Base-by-base conservation (phyloP, 1,284 basidiomycete genomes). In the Apiotrichum gracile region DNA sequence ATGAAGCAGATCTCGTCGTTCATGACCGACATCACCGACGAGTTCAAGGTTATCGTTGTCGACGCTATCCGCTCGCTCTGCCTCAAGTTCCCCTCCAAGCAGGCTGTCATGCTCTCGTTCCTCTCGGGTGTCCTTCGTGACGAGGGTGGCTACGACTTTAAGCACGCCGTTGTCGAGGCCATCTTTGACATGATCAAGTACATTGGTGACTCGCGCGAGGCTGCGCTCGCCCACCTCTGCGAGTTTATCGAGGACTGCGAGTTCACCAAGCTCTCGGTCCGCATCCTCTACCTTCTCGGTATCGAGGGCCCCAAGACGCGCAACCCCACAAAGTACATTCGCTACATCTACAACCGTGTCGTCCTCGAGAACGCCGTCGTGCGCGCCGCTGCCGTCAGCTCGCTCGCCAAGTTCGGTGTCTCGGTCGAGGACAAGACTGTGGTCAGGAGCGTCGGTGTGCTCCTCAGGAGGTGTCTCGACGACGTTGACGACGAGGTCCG, bases 181-280 rank as follows among this genome's bases (percentile, higher is more conserved):
- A 98, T 99, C 73, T 98, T 98, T 74, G 94, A 98, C 76, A 98
- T 98, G 96, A 91, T 98, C 82, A 96, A 94, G 74, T 97, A 85
- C 77, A 97, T 98, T 68, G 78, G 80, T 43, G 94, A 97, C 55
- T 90, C 87, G 78, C 96, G 97, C 76, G 96, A 97, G 72, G 87
- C 77, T 40, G 96, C 96, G 1, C 83, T 99, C 40, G 92, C 92
- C 13, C 91, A 99, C 70, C 83, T 99, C n/a, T 98, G 96, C 80
- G 96, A 99, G 75, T 98, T 99, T 75, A 99, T 99, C 73, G 96
- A 98, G 77, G 96, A 98, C 74, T 99, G 96, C 81, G 96, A 99
- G 76, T 99, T 98, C 73, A 97, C 94, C 39, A 99, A 98, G 77
- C 84, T 99, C 45, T 97, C 91, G 26, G 96, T 99, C 55, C 86